Conservation (phyloP, 805 yeast species). For the Yamadazyma sp. region DNA sequence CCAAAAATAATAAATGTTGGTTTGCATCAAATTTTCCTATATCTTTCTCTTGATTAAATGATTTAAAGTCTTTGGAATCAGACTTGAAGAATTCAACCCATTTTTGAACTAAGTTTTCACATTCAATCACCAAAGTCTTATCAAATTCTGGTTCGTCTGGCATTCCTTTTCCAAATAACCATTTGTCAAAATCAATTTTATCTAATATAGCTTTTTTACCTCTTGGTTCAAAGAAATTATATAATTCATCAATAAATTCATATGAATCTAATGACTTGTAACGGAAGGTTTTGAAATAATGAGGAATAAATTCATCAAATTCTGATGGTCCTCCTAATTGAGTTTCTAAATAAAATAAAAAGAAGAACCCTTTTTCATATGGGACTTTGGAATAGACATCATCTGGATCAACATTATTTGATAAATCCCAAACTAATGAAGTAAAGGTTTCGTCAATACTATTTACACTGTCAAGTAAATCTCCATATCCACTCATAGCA, state of each 20-base stretch:
- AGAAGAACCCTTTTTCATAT: constrained; percentile 35
- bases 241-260: constrained; percentile 24
- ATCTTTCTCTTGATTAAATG: constrained; percentile 32
- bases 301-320: constrained; percentile 28
- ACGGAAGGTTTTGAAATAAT: constrained; percentile 26
- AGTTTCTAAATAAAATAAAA: constrained; percentile 25
- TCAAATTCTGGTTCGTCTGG: constrained; percentile 28
- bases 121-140: constrained; percentile 26
- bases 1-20: constrained; percentile 26
- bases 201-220: constrained; percentile 20
- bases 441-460: constrained; percentile 21
- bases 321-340: constrained; percentile 20
- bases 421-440: constrained; percentile 21
- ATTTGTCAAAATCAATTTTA: constrained; percentile 24
- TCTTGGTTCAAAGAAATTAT: constrained; percentile 21
- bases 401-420: constrained; percentile 23
- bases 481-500: constrained; percentile 31
- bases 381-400: constrained; percentile 32
- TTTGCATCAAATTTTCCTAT: constrained; percentile 19
- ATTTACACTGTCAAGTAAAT: constrained; percentile 23
- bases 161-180: constrained; percentile 27
- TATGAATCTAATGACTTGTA: constrained; percentile 26
- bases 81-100: constrained; percentile 17
- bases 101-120: constrained; percentile 19
- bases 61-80: constrained; percentile 13